Evolutionary conservation across 805 yeast species (phyloP).

Genomic region (Kluyveromyces aestuarii): DNA sequence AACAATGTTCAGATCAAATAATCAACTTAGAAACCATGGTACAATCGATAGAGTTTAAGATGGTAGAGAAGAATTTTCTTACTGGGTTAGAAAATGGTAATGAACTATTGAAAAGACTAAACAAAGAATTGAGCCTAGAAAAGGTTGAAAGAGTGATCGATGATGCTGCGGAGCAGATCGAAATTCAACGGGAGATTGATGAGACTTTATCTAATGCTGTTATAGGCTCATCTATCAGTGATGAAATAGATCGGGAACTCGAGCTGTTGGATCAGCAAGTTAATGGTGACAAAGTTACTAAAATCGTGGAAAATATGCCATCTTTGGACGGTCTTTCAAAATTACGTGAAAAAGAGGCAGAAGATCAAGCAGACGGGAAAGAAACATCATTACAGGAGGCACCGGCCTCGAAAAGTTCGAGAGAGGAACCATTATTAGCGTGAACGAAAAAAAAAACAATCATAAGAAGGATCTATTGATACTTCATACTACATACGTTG

Average conservation of each 20-base stretch:
- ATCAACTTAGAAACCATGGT: constrained; percentile 73
- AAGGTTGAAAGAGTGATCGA: constrained; percentile 61
- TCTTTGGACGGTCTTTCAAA: constrained; percentile 25
- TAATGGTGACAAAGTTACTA: constrained; percentile 23
- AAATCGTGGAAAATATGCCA: constrained; percentile 16
- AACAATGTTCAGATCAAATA: constrained; percentile 67
- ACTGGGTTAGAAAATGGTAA: constrained; percentile 78
- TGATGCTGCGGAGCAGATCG: constrained; percentile 71
- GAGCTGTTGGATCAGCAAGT: constrained; percentile 42
- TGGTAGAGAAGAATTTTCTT: constrained; percentile 78
- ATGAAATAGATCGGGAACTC: constrained; percentile 60
- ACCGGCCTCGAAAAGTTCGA: neutral
- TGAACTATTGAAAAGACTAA: constrained; percentile 61
- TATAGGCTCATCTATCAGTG: constrained; percentile 34
- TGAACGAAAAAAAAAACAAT: neutral
- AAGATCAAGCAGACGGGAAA: neutral
- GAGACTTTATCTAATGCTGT: constrained; percentile 36
- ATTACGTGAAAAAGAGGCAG: constrained; percentile 11
- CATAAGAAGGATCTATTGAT: neutral
- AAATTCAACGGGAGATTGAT: constrained; percentile 68
- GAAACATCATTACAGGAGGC: neutral
- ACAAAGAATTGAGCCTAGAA: constrained; percentile 70
- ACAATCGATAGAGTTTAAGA: constrained; percentile 76
- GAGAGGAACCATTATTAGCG: constrained; percentile 3
- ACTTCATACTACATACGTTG: neutral